Base-by-base conservation (phyloP, 352 stramenopile genomes). In the Globisporangium middletonii region DNA sequence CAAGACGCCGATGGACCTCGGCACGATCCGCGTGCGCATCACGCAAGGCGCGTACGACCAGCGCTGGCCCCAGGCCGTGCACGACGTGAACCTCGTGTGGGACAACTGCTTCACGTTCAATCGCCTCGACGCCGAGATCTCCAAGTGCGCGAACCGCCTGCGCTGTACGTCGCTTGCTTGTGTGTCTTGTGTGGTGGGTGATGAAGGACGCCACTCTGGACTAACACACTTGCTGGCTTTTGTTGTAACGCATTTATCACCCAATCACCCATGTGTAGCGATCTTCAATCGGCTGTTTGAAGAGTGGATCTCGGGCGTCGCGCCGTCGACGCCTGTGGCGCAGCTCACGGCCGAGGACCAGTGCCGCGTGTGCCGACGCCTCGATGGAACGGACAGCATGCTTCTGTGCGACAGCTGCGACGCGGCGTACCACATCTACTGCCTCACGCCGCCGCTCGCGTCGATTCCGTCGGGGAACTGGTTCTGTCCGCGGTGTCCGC, bases 1-100 rank as follows among this genome's bases (percentile, higher is more conserved):
- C 57, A 85, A 83, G 50, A 46, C 79, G 7, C 88, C 91, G 18
- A 97, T 98, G 87, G 93, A 98, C 65, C 65, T 98, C 4, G 82
- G 82, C 5, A 98, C 94, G 27, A 78, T 98, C 42, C 85, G 81
- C 23, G 71, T 76, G 30, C 86, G 91, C 19, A 71, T 98, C 35
- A 62, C 35, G 11, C 65, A 71, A 15, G 81, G 81, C 1, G 78
- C 72, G 45, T 92, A 93, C 55, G 70, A 88, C 30, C 59, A 80
- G 33, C 73, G 71, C 4, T 79, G 75, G 18, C 65, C 87, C 35
- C 70, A 79, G 23, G 57, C 90, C 2, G 56, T 80, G n/a, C 68
- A 62, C 2, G 83, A 95, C 50, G 73, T 92, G 43, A 79, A 84
- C 46, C 75, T 87, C 19, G 82, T 95, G 26, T 94, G 86, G 85